Conservation (phyloP, 768 basidiomycete species). For the Boletus speciosus region DNA sequence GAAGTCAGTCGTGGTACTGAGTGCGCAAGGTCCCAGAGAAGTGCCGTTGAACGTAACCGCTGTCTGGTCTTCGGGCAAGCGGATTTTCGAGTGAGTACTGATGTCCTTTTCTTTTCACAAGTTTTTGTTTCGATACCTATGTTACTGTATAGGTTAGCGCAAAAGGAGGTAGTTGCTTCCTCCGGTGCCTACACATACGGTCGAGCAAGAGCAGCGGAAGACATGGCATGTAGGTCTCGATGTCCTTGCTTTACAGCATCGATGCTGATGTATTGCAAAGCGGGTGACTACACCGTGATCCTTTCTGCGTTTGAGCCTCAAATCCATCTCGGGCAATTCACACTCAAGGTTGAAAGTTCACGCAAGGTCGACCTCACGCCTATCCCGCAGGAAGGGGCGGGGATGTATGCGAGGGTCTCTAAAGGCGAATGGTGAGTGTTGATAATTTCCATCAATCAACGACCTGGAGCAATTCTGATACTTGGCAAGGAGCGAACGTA, state of each 20-base stretch:
- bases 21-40: conserved; percentile 56
- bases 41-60: conserved; percentile 70
- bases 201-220: conserved; percentile 50
- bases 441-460: background rate
- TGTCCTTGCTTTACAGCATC: background rate
- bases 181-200: conserved; percentile 85
- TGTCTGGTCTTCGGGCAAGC: conserved; percentile 71
- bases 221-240: conserved; percentile 48
- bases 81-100: conserved; percentile 67
- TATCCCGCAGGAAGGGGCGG: conserved; percentile 85
- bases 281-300: conserved; percentile 79
- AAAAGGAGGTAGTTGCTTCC: conserved; percentile 67
- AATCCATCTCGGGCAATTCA: conserved; percentile 60
- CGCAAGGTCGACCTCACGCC: conserved; percentile 55
- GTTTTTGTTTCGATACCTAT: background rate
- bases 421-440: conserved; percentile 69
- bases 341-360: conserved; percentile 60
- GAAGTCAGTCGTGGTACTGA: conserved; percentile 44
- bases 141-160: conserved; percentile 40
- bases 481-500: conserved; percentile 46
- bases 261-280: conserved; percentile 14
- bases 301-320: conserved; percentile 79
- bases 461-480: background rate
- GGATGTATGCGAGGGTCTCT: conserved; percentile 73
- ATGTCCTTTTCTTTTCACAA: background rate